These are phyloP conservation scores for Castanea mollissima DNA, from an alignment of 306 rosid genomes.

Conservation along the genomic window DNA sequence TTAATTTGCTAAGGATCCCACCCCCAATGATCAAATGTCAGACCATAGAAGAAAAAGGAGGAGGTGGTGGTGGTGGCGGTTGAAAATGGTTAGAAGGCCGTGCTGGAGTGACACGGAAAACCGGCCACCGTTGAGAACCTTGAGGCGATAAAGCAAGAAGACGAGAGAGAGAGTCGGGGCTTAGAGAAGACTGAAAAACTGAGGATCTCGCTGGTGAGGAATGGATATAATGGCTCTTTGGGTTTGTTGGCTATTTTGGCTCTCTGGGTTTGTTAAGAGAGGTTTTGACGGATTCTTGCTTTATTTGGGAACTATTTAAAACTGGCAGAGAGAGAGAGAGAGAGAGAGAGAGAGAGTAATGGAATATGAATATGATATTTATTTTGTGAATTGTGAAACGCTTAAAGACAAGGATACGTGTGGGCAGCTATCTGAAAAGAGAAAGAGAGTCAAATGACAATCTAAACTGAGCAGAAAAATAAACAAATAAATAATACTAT, in stretches of 20 bases:
- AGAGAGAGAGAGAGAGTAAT: not conserved
- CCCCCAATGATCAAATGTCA: not conserved
- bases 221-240: too few species aligned
- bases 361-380: too few species aligned
- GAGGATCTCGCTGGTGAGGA: not conserved
- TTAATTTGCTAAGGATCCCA: not conserved
- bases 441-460: not conserved
- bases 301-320: not conserved
- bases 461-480: not conserved
- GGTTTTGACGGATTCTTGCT: not conserved
- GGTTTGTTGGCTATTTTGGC: not conserved
- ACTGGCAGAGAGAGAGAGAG: not conserved
- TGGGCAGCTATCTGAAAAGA: not conserved
- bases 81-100: not conserved
- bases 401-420: constrained; percentile 20
- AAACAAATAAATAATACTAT: too few species aligned
- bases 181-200: not conserved
- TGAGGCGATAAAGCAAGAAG: too few species aligned
- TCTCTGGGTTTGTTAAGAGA: not conserved
- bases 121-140: not conserved
- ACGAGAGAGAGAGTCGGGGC: not conserved
- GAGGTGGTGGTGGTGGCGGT: not conserved
- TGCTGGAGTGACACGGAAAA: not conserved
- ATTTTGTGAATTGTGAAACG: not conserved
- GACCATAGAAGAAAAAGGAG: not conserved